Evolutionary conservation across 352 stramenopile species (phyloP), one percentile per base, ranked within the genome.

Genomic region (Globisporangium emineosum): DNA sequence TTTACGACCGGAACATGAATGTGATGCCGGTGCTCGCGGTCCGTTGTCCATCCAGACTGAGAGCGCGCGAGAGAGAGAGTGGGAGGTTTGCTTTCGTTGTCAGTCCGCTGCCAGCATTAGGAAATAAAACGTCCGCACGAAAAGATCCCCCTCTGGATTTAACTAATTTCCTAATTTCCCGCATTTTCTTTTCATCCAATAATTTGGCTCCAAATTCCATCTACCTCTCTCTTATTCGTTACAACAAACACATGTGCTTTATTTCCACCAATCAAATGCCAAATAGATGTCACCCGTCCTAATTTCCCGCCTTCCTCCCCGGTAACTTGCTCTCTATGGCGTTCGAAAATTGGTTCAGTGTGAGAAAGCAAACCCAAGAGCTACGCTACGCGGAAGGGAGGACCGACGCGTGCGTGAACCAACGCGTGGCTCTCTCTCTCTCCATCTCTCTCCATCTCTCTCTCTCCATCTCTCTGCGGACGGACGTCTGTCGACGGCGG

Each of bases 331-430:
- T 35, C 49, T 54, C 23, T 54, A 30, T 60, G 27, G 8, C 17
- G 30, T 62, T 62, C 56, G 56, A 62, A 62, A 62, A 40, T 53
- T 51, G 35, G 37, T 33, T 53, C 56, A 62, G 56, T 53, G 15
- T 37, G 23, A 15, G 33, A 62, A 43, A 45, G 3, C 12, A 5
- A 47, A 15, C 4, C 55, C 17, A 53, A 49, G 40, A 49, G 56
- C 32, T 50, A 29, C 30, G 21, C 30, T 3, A 30, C 49, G 13
- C 21, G 23, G 12, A 7, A 55, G 21, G 25, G 47, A 33, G 33
- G 47, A 23, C 30, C 23, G 47, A 54, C 21, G 47, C 37, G 37
- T 8, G 37, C 6, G 37, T 45, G 15, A 45, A 45, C 37, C 37
- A 30, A 33, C 50, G 50, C 21, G 23, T 30, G 47, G 47, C 47